Percentiles rank a stretch among this genome's conserved stretches.
Conservation (phyloP, 805 yeast species). For the Candida loeiensis region DNA sequence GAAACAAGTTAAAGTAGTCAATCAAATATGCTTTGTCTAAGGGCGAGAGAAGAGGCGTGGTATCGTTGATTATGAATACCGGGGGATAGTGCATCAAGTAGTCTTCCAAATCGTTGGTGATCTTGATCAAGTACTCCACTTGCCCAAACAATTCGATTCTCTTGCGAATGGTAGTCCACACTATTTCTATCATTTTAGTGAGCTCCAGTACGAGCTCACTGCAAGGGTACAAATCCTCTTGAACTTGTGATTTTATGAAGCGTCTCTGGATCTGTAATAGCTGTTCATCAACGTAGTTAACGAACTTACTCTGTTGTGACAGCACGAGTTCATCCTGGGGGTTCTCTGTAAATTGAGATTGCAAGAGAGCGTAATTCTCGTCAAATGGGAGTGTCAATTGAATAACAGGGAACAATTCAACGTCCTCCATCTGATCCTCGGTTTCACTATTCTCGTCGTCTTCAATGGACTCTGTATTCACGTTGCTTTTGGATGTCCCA, state of each 20-base stretch:
- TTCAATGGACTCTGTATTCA: no score
- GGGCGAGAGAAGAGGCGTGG: constrained; percentile 7
- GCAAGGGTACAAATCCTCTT: constrained; percentile 26
- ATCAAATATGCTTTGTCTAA: constrained; percentile 13
- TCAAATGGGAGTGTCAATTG: constrained; percentile 28
- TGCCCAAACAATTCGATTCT: constrained; percentile 49
- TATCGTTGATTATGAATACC: constrained; percentile 13
- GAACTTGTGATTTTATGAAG: constrained; percentile 41
- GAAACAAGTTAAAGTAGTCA: constrained; percentile 26
- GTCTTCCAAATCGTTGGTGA: constrained; percentile 67
- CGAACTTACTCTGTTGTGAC: constrained; percentile 53
- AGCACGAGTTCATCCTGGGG: constrained; percentile 12
- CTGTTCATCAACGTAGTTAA: constrained; percentile 52
- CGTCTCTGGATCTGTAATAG: constrained; percentile 53
- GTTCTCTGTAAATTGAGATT: constrained; percentile 12
- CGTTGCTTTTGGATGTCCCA: no score
- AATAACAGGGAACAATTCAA: constrained; percentile 10
- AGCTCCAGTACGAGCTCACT: constrained; percentile 43
- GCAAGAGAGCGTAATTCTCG: constrained; percentile 18
- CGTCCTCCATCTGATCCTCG: no score
- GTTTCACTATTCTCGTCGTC: no score
- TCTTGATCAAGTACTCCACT: constrained; percentile 54
- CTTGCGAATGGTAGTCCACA: constrained; percentile 56
- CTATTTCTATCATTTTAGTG: constrained; percentile 46
- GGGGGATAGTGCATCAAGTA: constrained; percentile 40